Conservation (phyloP, 2,329 filamentous ascomycete species). For the Phyllachora maydis region DNA sequence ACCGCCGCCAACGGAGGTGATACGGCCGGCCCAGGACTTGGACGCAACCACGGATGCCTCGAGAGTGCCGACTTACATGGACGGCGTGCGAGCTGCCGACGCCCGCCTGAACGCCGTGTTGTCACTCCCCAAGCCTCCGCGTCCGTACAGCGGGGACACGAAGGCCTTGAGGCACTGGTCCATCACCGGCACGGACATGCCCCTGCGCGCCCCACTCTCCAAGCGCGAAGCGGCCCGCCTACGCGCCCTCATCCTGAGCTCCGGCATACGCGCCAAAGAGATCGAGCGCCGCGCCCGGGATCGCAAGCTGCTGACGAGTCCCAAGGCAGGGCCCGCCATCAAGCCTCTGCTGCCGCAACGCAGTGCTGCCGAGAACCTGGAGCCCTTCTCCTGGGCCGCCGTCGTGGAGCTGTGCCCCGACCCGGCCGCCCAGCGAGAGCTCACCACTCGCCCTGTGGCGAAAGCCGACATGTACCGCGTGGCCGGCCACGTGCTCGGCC, state of each 20-base stretch:
- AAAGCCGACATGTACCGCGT: constrained; percentile 25
- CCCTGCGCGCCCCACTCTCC: constrained; percentile 21
- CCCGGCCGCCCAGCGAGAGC: constrained; percentile 10
- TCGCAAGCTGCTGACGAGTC: constrained; percentile 13
- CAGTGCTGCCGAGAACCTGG: background rate
- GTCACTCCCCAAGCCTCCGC: constrained; percentile 8
- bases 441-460: constrained; percentile 13
- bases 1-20: constrained; percentile 10
- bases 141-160: constrained; percentile 5
- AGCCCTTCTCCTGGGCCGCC: constrained; percentile 17
- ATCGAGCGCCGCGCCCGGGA: constrained; percentile 46
- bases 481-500: constrained; percentile 27
- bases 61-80: constrained; percentile 9
- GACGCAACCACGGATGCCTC: constrained; percentile 19
- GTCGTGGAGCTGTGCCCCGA: constrained; percentile 19
- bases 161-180: constrained; percentile 23
- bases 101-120: constrained; percentile 14
- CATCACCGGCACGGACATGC: constrained; percentile 17
- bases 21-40: constrained; percentile 8
- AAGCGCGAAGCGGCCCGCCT: constrained; percentile 66
- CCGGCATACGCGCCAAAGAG: constrained; percentile 78
- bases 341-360: background rate
- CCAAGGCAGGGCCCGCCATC: constrained; percentile 5
- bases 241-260: constrained; percentile 54
- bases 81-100: constrained; percentile 12